phyloP scores from a whole-genome alignment of 2,329 filamentous ascomycete species.

The Aspergillus pseudonomiae region DNA sequence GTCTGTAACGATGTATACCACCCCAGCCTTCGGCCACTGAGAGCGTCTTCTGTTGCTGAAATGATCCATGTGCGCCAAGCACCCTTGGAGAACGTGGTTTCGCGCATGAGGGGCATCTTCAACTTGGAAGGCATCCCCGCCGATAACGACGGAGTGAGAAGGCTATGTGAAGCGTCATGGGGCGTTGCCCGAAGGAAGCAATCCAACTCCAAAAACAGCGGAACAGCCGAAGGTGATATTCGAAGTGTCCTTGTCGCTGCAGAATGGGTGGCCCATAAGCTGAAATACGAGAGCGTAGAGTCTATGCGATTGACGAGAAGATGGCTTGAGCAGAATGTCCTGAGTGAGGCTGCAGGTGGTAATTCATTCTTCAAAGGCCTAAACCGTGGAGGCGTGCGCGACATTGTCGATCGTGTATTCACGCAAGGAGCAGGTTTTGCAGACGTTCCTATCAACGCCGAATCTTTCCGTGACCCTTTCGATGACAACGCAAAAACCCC shows the following conservation, averaged over 20 bases:
- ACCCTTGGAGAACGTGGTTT: constrained; percentile 80
- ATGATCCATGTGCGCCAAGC: constrained; percentile 91
- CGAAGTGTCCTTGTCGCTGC: constrained; percentile 66
- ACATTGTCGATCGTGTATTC: constrained; percentile 69
- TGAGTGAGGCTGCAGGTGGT: constrained; percentile 56
- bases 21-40: constrained; percentile 78
- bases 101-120: constrained; percentile 80
- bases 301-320: constrained; percentile 54
- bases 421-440: constrained; percentile 66
- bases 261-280: constrained; percentile 66
- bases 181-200: constrained; percentile 64
- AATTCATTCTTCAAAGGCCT: constrained; percentile 58
- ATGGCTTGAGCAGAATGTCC: constrained; percentile 64
- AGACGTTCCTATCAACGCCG: constrained; percentile 41
- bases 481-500: constrained; percentile 31
- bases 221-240: constrained; percentile 59
- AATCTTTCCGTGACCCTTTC: constrained; percentile 41
- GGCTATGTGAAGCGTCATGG: constrained; percentile 67
- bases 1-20: constrained; percentile 99
- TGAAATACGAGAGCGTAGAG: constrained; percentile 50
- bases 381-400: constrained; percentile 65
- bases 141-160: constrained; percentile 85
- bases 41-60: constrained; percentile 84
- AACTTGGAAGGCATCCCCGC: constrained; percentile 85
- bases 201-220: constrained; percentile 45